phyloP scores from a whole-genome alignment of 257 asterid species.

The Solanum pennellii region DNA sequence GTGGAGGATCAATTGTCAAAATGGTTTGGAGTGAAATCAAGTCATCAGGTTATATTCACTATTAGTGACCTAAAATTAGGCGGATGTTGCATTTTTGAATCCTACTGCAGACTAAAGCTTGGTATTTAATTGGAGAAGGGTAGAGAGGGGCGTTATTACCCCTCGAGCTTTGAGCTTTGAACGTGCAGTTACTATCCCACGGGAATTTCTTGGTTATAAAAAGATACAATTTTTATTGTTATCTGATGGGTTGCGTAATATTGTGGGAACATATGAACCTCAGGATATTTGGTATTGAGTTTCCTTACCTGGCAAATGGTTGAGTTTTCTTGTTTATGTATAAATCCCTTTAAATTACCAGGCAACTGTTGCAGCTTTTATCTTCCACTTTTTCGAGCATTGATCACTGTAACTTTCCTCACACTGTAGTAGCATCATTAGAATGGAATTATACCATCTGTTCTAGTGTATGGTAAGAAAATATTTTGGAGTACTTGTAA shows the following conservation, averaged over 20 bases:
- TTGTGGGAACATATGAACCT: background rate
- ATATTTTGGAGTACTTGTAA: background rate
- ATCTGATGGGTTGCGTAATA: background rate
- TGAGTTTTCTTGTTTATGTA: background rate
- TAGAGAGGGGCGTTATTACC: background rate
- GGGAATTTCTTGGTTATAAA: background rate
- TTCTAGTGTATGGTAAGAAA: background rate
- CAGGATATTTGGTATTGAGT: background rate
- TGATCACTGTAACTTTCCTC: background rate
- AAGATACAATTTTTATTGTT: background rate
- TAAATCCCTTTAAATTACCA: background rate
- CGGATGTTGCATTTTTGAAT: background rate
- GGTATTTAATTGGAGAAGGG: background rate
- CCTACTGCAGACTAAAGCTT: background rate
- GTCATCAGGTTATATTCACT: background rate
- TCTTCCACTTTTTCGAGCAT: background rate
- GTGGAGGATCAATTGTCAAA: background rate
- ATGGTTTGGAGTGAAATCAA: background rate
- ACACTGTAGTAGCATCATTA: background rate
- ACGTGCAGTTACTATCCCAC: background rate
- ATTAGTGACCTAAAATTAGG: background rate
- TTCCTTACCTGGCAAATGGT: background rate
- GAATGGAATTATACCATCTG: background rate
- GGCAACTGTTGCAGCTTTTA: background rate
- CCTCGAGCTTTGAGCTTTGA: background rate